Conservation (phyloP, 176 grass and related monocot species). For the Triticum dicoccoides region DNA sequence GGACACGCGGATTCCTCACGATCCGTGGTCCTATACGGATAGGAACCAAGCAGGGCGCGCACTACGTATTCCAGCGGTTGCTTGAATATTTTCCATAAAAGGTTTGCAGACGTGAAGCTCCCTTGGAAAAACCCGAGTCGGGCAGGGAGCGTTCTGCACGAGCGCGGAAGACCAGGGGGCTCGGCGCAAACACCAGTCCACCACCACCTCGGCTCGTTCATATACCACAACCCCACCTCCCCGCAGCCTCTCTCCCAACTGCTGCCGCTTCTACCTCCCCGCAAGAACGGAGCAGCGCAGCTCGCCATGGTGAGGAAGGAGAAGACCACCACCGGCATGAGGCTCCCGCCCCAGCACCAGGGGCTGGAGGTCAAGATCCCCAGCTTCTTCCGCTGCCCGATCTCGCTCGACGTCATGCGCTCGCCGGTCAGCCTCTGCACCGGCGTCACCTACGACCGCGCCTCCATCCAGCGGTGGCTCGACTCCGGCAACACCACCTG, state of each 20-base stretch:
- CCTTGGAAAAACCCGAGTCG: no score
- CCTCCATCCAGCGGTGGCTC: slow-evolving; percentile 87
- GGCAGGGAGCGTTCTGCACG: slow-evolving; percentile 4
- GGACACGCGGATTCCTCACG: not conserved
- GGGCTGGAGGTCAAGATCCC: slow-evolving; percentile 73
- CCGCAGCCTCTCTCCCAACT: not conserved
- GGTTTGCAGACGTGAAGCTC: no score
- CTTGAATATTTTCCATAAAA: not conserved
- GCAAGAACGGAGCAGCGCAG: not conserved
- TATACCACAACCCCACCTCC: slow-evolving; percentile 23
- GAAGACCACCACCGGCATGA: slow-evolving; percentile 29
- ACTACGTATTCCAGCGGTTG: not conserved
- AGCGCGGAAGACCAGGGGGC: not conserved
- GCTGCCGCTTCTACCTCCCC: slow-evolving; percentile 1
- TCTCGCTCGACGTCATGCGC: slow-evolving; percentile 95
- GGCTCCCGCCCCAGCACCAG: slow-evolving; percentile 38
- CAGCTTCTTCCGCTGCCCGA: slow-evolving; percentile 87
- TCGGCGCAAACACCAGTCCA: slow-evolving; percentile 15
- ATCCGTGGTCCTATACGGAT: not conserved
- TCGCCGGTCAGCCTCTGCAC: slow-evolving; percentile 97
- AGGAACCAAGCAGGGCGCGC: no score
- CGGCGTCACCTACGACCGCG: slow-evolving; percentile 91
- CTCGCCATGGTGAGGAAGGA: slow-evolving; percentile 41
- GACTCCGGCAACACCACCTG: slow-evolving; percentile 91
- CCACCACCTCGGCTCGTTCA: not conserved